phyloP scores from a whole-genome alignment of 495 filamentous ascomycete species.

The Cladorrhinum samala region DNA sequence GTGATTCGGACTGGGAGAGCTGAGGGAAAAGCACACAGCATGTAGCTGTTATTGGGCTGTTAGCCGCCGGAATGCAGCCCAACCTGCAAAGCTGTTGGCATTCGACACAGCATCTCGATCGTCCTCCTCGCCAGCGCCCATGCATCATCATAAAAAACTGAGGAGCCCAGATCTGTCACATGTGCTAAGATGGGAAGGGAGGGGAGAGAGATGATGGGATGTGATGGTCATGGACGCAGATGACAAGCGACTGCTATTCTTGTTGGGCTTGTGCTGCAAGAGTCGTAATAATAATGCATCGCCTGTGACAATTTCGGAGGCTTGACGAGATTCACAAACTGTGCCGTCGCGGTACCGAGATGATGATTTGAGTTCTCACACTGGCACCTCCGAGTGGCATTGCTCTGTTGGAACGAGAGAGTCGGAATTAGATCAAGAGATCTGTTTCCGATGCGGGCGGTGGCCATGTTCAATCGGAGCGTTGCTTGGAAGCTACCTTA shows the following conservation, averaged over 20 bases:
- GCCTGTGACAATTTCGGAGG: too few species aligned
- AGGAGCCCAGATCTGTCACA: too few species aligned
- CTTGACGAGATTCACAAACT: background rate
- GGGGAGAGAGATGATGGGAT: too few species aligned
- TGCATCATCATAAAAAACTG: background rate
- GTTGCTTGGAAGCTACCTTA: too few species aligned
- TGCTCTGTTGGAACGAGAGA: background rate
- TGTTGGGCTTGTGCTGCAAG: too few species aligned
- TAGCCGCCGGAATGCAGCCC: conserved; percentile 23
- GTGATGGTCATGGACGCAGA: too few species aligned
- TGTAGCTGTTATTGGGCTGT: conserved; percentile 9
- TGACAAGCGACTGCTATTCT: too few species aligned
- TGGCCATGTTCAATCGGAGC: too few species aligned
- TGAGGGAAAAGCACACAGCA: background rate
- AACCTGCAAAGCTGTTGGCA: conserved; percentile 12
- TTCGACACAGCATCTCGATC: background rate
- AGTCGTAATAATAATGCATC: too few species aligned
- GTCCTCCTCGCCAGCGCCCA: too few species aligned
- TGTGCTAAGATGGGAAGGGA: too few species aligned
- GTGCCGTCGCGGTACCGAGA: conserved; percentile 2
- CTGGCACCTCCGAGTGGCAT: background rate
- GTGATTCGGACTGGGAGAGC: conserved; percentile 7
- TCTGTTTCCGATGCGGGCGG: conserved; percentile 10
- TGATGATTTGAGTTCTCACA: conserved; percentile 12
- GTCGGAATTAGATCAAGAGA: conserved; percentile 5